A percentile compares a stretch with the other conserved stretches of the same genome.
phyloP scores from a whole-genome alignment of 306 rosid species.

The Aeschynomene evenia region DNA sequence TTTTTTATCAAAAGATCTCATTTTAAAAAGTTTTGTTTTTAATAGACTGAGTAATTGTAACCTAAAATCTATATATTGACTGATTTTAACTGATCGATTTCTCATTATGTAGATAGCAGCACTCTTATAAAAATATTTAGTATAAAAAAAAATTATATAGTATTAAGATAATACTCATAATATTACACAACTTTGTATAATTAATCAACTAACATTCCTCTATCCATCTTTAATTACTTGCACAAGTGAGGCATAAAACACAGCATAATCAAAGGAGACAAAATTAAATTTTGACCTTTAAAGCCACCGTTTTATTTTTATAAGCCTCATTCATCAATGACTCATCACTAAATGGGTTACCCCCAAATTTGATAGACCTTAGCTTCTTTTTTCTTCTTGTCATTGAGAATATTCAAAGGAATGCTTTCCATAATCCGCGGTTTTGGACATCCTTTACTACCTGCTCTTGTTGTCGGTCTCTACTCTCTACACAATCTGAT shows the following conservation, averaged over 20 bases:
- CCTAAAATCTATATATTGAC: too few species aligned
- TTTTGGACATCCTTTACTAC: constrained; percentile 26
- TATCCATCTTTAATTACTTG: not conserved
- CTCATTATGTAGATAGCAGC: too few species aligned
- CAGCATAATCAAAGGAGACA: not conserved
- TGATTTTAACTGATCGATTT: too few species aligned
- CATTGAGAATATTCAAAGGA: not conserved
- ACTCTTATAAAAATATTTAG: too few species aligned
- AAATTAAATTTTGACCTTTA: not conserved
- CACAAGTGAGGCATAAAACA: not conserved
- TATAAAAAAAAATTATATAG: too few species aligned
- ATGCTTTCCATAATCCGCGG: constrained; percentile 27
- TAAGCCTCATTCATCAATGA: not conserved
- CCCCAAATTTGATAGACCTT: not conserved
- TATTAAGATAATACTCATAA: too few species aligned
- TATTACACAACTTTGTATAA: too few species aligned
- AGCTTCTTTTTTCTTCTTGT: too few species aligned
- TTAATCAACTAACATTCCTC: too few species aligned
- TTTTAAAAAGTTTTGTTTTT: too few species aligned
- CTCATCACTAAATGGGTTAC: not conserved
- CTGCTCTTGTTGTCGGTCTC: constrained; percentile 34
- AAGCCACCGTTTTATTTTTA: not conserved
- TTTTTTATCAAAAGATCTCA: too few species aligned
- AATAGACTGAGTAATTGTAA: too few species aligned
- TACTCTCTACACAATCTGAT: not conserved